Evolutionary conservation across 805 yeast genomes (phyloP).

Genomic region (Allodekkera sacchari): DNA sequence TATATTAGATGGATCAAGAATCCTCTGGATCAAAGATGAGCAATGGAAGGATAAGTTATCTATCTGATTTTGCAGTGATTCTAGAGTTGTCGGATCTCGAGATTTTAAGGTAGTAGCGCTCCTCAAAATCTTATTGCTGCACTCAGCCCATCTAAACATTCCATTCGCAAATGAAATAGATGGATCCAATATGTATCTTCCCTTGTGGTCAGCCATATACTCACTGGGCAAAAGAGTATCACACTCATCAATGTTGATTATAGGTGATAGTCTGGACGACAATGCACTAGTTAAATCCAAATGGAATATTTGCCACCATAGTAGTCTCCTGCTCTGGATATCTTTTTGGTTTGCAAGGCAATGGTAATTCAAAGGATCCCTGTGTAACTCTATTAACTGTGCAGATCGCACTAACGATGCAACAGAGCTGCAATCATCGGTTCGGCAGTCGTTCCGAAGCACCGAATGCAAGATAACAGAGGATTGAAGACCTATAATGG

Average conservation of each 20-base stretch:
- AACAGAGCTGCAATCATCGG: conserved; percentile 46
- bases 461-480: conserved; percentile 37
- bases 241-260: conserved; percentile 42
- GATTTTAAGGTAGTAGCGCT: conserved; percentile 6
- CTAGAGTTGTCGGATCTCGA: neutral
- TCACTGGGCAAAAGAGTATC: conserved; percentile 51
- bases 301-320: conserved; percentile 65
- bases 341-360: conserved; percentile 38
- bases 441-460: conserved; percentile 46
- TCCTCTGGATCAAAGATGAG: conserved; percentile 13
- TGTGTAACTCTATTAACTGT: conserved; percentile 45
- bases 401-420: conserved; percentile 49
- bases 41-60: conserved; percentile 14
- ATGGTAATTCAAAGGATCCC: conserved; percentile 51
- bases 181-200: conserved; percentile 32
- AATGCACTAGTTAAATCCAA: conserved; percentile 50
- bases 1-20: conserved; percentile 12
- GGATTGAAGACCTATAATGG: conserved; percentile 29
- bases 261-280: conserved; percentile 47
- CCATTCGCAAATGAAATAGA: conserved; percentile 43
- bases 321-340: conserved; percentile 43
- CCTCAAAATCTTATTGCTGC: conserved; percentile 14
- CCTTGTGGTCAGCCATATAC: conserved; percentile 15
- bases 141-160: conserved; percentile 35
- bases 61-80: conserved; percentile 7